Evolutionary conservation across 768 basidiomycete species (phyloP).

Genomic region (Podaxis sp.): DNA sequence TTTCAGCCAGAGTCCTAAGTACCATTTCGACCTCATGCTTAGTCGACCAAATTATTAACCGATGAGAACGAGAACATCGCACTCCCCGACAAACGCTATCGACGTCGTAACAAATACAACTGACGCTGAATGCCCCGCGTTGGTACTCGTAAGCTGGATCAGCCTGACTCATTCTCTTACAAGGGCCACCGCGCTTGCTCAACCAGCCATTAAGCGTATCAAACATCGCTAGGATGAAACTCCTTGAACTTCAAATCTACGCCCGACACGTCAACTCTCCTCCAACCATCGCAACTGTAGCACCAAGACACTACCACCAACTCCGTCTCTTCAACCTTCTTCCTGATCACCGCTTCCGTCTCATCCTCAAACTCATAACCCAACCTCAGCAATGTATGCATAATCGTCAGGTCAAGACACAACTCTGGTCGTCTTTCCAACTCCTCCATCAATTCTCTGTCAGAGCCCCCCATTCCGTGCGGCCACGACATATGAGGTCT

Average conservation of each 20-base stretch:
- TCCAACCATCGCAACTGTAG: slow-evolving; percentile 73
- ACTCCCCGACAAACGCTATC: too few relatives aligned
- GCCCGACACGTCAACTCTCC: slow-evolving; percentile 56
- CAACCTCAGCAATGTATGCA: too few relatives aligned
- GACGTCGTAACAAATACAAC: too few relatives aligned
- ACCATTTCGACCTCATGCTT: too few relatives aligned
- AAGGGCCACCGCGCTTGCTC: slow-evolving; percentile 24
- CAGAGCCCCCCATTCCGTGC: slow-evolving; percentile 52
- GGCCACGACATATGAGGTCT: slow-evolving; percentile 39
- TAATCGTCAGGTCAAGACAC: slow-evolving; percentile 92
- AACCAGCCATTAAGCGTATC: slow-evolving; percentile 31
- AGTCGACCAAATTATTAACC: too few relatives aligned
- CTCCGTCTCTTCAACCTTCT: slow-evolving; percentile 87
- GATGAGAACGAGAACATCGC: too few relatives aligned
- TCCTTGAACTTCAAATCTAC: slow-evolving; percentile 16
- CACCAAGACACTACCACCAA: slow-evolving; percentile 92
- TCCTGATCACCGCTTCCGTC: slow-evolving; percentile 75
- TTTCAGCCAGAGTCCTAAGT: too few relatives aligned
- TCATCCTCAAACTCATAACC: slow-evolving; percentile 86
- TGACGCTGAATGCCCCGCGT: slow-evolving; percentile 16
- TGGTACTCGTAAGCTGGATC: too few relatives aligned
- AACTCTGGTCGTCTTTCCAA: slow-evolving; percentile 85
- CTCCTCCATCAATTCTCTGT: slow-evolving; percentile 49
- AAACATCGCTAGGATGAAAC: slow-evolving; percentile 29
- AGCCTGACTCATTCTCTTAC: too few relatives aligned